Conservation (phyloP, 208 protist species). For the Vickermania spadyakhi region DNA sequence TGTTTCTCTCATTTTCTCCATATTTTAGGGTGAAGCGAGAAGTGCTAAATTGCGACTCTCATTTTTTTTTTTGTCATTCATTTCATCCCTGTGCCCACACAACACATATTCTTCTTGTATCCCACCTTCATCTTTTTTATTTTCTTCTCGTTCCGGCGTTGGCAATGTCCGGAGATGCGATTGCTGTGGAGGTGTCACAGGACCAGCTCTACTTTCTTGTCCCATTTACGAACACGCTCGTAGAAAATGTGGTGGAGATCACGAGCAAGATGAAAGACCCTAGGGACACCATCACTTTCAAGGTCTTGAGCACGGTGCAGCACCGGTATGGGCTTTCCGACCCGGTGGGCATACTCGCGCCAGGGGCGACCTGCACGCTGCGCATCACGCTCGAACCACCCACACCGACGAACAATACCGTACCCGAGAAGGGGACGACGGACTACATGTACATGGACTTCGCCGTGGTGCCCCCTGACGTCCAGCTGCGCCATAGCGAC, state of each 20-base stretch:
- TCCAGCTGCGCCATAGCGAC: conserved; percentile 2
- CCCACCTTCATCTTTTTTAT: conserved; percentile 4
- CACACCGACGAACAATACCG: conserved; percentile 19
- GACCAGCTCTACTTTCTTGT: conserved; percentile 70
- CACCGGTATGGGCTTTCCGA: conserved; percentile 59
- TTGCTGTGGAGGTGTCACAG: conserved; percentile 53
- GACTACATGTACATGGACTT: conserved; percentile 77
- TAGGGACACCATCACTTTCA: conserved; percentile 58
- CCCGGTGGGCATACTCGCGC: conserved; percentile 52
- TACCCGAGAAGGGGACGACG: conserved; percentile 46
- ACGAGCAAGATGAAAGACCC: conserved; percentile 30
- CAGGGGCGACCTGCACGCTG: conserved; percentile 34
- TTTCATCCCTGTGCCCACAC: no score
- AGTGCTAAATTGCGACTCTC: not conserved
- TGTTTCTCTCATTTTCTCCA: no score
- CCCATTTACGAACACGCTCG: conserved; percentile 53
- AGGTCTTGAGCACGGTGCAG: conserved; percentile 56
- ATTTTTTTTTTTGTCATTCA: conserved; percentile 10
- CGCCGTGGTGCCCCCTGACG: conserved; percentile 30
- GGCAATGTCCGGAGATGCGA: conserved; percentile 9
- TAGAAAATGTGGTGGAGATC: conserved; percentile 74
- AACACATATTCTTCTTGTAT: not conserved
- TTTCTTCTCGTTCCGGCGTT: conserved; percentile 4
- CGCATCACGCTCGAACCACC: conserved; percentile 53
- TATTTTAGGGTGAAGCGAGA: no score